Evolutionary conservation across 139 green algal species (phyloP), one percentile per base, ranked within the genome.

Genomic region (Coelastrella sp.): DNA sequence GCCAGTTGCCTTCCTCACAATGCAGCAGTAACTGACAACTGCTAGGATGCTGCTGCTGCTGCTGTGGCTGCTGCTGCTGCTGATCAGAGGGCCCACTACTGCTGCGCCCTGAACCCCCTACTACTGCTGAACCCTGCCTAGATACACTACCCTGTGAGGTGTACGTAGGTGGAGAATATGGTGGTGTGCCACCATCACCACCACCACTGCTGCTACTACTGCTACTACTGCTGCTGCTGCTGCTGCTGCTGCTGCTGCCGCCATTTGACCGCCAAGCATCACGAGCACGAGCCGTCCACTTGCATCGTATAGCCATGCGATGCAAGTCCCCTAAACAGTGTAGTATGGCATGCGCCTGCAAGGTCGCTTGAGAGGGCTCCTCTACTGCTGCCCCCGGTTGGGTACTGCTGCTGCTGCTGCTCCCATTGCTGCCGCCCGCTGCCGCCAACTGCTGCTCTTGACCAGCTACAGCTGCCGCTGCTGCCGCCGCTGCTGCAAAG

Each of bases 11-110:
- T 68, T 87, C 89, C 0, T 86, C 59, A 80, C 88, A 91, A 40
- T 91, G 87, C 41, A 93, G 57, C 84, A 94, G 75, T 60, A 94
- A 77, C 6, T 78, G 72, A 60, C 87, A 89, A 13, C 78, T 75
- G 27, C 34, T 32, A 41, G 37, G 37, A 43, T 21, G 27, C 48
- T 48, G 66, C 50, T 51, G 32, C 66, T 41, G n/a, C 67, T 41
- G 66, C 67, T 78, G 32, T 0, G 43, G 25, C 53, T 27, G 34
- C 45, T 79, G 48, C 77, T 73, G 21, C 40, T 85, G 60, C 78
- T 85, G 41, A n/a, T n/a, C n/a, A n/a, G n/a, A n/a, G n/a, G n/a
- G n/a, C n/a, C 60, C 64, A 30, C 78, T 77, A 41, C 41, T 84
- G 38, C 9, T 38, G 2, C 19, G 2, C 62, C 8, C 32, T 41